Evolutionary conservation across 164 flowering plant species (phyloP).

Genomic region (Kingdonia uniflora): DNA sequence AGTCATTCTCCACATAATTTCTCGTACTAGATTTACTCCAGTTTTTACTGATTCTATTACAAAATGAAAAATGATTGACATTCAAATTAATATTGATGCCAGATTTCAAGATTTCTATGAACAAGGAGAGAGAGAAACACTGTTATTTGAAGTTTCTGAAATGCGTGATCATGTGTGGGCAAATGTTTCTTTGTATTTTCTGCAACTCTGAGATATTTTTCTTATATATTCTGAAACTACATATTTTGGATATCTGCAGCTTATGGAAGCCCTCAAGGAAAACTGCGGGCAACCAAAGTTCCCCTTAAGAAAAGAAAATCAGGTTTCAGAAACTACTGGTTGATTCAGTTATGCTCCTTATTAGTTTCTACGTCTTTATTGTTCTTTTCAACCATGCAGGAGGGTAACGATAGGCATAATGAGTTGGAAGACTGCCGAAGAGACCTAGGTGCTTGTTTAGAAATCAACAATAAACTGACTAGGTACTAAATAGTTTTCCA

Average conservation of each 20-base stretch:
- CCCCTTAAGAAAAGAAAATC: constrained; percentile 11
- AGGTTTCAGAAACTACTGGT: constrained; percentile 15
- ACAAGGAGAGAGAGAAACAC: constrained; percentile 49
- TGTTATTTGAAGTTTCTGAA: constrained; percentile 54
- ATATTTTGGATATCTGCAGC: constrained; percentile 24
- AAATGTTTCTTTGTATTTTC: neutral
- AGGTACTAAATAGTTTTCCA: constrained; percentile 22
- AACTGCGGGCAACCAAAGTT: constrained; percentile 9
- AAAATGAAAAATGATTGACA: constrained; percentile 2
- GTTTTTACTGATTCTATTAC: neutral
- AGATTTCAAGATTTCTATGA: constrained; percentile 62
- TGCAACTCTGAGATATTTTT: neutral
- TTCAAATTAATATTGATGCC: constrained; percentile 11
- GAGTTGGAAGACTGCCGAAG: constrained; percentile 44
- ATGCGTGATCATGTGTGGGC: constrained; percentile 50
- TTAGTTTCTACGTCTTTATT: too few species aligned
- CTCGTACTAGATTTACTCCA: too few species aligned
- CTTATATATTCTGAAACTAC: neutral
- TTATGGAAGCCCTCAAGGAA: constrained; percentile 29
- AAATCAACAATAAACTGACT: constrained; percentile 36
- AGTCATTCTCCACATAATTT: too few species aligned
- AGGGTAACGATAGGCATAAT: constrained; percentile 21
- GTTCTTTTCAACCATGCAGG: neutral
- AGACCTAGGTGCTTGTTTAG: constrained; percentile 15
- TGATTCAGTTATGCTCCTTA: too few species aligned